These are phyloP conservation scores for Xylariaceae sp. DNA, from an alignment of 2,329 filamentous ascomycete species.

Conservation along the genomic window DNA sequence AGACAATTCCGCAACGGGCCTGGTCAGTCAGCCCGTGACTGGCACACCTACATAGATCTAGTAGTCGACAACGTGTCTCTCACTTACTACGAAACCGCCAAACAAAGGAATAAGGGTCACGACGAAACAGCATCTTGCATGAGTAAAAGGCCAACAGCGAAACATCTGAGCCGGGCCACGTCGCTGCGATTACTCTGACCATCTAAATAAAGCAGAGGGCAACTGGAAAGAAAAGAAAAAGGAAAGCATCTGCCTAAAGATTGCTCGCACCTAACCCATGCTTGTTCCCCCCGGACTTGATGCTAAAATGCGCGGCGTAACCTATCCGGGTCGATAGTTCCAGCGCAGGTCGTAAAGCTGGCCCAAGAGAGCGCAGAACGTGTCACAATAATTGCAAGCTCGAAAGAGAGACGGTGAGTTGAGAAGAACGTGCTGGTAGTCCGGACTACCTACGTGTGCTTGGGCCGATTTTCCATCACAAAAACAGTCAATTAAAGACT, in stretches of 20 bases:
- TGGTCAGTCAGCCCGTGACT: neutral
- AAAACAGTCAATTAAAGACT: neutral
- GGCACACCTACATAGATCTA: too few relatives aligned
- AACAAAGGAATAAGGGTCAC: neutral
- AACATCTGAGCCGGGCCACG: neutral
- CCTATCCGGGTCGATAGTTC: neutral
- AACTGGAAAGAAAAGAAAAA: neutral
- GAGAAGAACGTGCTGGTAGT: neutral
- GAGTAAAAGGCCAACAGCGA: neutral
- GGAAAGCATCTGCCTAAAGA: neutral
- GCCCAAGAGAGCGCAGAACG: neutral
- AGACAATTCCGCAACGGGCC: neutral
- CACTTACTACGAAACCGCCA: neutral
- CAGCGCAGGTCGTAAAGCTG: neutral
- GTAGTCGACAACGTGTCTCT: neutral
- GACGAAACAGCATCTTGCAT: neutral
- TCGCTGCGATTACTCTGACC: neutral
- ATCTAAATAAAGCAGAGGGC: neutral
- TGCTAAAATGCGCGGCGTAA: neutral
- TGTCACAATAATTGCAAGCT: neutral
- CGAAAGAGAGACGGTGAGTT: neutral
- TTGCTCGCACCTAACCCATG: too few relatives aligned
- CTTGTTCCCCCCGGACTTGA: too few relatives aligned
- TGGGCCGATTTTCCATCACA: neutral
- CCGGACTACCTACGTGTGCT: neutral